Percentiles rank a stretch among this genome's conserved stretches.
These are phyloP conservation scores for Diddensiella caesifluorescens DNA, from an alignment of 805 yeast species.

Conservation along the genomic window DNA sequence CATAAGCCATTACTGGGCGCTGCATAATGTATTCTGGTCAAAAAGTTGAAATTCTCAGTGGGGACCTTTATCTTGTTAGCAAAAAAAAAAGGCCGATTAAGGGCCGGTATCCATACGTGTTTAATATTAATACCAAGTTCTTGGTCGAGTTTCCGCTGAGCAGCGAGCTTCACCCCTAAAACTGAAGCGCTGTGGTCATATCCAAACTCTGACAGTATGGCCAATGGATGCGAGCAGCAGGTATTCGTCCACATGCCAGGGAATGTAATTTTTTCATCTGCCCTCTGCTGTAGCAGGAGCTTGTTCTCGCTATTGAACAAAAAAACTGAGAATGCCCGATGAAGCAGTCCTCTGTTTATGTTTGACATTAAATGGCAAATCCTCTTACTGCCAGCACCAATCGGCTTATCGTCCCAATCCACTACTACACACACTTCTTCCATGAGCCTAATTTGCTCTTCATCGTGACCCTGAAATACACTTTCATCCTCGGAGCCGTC, in stretches of 20 bases:
- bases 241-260: constrained; percentile 98
- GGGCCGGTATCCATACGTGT: constrained; percentile 34
- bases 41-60: constrained; percentile 62
- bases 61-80: constrained; percentile 34
- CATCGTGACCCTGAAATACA: constrained; percentile 81
- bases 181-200: constrained; percentile 53
- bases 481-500: constrained; percentile 24
- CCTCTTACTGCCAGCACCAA: constrained; percentile 93
- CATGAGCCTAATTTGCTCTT: constrained; percentile 91
- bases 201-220: constrained; percentile 78
- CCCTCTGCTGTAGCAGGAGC: constrained; percentile 88
- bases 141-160: constrained; percentile 85
- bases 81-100: constrained; percentile 16
- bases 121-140: constrained; percentile 76
- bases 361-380: constrained; percentile 76
- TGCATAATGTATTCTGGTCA: constrained; percentile 92
- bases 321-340: constrained; percentile 95
- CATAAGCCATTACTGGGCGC: constrained; percentile 73
- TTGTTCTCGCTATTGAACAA: constrained; percentile 72
- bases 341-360: constrained; percentile 79
- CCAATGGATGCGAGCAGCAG: constrained; percentile 96
- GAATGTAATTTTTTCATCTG: constrained; percentile 93
- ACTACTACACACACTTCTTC: constrained; percentile 93
- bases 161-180: constrained; percentile 79
- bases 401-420: constrained; percentile 78